phyloP scores from a whole-genome alignment of 2,329 filamentous ascomycete genomes.

The Balansia obtecta region DNA sequence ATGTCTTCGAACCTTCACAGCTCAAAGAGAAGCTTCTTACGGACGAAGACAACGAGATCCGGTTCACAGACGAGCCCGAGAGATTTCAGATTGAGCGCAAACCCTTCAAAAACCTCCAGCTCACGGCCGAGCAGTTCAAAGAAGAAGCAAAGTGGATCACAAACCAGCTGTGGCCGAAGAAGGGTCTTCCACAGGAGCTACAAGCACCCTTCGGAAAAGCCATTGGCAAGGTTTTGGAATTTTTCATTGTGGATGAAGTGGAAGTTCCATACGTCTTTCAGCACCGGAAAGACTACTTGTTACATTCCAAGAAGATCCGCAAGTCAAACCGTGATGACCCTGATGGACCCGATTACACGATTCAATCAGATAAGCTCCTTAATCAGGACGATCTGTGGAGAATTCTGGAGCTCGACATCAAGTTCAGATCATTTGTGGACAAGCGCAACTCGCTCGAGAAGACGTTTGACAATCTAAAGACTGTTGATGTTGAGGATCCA shows the following conservation, averaged over 20 bases:
- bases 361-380: slow-evolving; percentile 75
- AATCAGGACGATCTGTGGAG: slow-evolving; percentile 92
- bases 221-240: slow-evolving; percentile 84
- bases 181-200: slow-evolving; percentile 59
- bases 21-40: slow-evolving; percentile 89
- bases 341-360: slow-evolving; percentile 59
- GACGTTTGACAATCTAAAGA: slow-evolving; percentile 62
- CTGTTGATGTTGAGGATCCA: slow-evolving; percentile 51
- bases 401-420: slow-evolving; percentile 87
- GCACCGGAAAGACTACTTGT: slow-evolving; percentile 94
- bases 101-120: slow-evolving; percentile 69
- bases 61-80: slow-evolving; percentile 80
- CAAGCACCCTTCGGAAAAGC: slow-evolving; percentile 76
- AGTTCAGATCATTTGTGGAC: slow-evolving; percentile 84
- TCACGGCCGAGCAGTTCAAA: slow-evolving; percentile 73
- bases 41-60: slow-evolving; percentile 86
- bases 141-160: slow-evolving; percentile 92
- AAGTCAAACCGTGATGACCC: slow-evolving; percentile 52
- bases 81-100: slow-evolving; percentile 87
- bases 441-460: slow-evolving; percentile 78
- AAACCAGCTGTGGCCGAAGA: slow-evolving; percentile 79
- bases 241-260: slow-evolving; percentile 86
- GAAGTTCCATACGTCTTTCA: slow-evolving; percentile 98
- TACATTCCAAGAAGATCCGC: slow-evolving; percentile 65
- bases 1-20: slow-evolving; percentile 95